phyloP scores from a whole-genome alignment of 352 stramenopile genomes.

The Aphanomyces cochlioides region DNA sequence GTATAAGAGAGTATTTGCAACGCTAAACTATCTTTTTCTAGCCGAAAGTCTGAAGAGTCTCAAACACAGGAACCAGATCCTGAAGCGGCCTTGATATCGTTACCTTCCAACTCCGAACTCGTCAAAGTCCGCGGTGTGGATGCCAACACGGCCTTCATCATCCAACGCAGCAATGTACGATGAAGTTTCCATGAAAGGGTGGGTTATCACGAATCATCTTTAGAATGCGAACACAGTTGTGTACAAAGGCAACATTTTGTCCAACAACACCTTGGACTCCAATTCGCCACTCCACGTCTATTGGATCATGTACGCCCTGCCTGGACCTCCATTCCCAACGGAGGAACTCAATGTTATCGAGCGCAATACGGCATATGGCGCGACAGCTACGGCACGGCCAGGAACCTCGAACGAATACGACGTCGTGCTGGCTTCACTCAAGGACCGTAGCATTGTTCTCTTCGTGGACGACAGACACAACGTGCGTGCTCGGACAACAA shows the following conservation, averaged over 20 bases:
- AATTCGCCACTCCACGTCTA: constrained; percentile 67
- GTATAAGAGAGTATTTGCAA: background rate
- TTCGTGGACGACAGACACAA: constrained; percentile 54
- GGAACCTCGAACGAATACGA: constrained; percentile 44
- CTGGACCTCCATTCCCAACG: constrained; percentile 41
- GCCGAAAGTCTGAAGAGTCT: too few species aligned
- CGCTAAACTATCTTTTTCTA: too few species aligned
- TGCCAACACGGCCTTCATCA: constrained; percentile 78
- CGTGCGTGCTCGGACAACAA: constrained; percentile 61
- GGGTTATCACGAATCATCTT: background rate
- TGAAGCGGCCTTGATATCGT: constrained; percentile 32
- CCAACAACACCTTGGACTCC: constrained; percentile 42
- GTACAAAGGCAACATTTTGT: constrained; percentile 47
- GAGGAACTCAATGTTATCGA: constrained; percentile 86
- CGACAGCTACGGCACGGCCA: constrained; percentile 33
- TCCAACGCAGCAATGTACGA: constrained; percentile 79
- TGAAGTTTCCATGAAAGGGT: background rate
- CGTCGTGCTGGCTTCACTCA: constrained; percentile 56
- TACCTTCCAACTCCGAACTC: constrained; percentile 68
- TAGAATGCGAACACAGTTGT: constrained; percentile 85
- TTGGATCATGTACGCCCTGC: constrained; percentile 87
- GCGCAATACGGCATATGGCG: constrained; percentile 76
- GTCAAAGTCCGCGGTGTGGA: constrained; percentile 64
- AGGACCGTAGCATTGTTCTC: constrained; percentile 61
- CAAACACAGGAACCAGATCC: constrained; percentile 1